Evolutionary conservation across 306 rosid genomes (phyloP).

Genomic region (Cucumis cinereus): DNA sequence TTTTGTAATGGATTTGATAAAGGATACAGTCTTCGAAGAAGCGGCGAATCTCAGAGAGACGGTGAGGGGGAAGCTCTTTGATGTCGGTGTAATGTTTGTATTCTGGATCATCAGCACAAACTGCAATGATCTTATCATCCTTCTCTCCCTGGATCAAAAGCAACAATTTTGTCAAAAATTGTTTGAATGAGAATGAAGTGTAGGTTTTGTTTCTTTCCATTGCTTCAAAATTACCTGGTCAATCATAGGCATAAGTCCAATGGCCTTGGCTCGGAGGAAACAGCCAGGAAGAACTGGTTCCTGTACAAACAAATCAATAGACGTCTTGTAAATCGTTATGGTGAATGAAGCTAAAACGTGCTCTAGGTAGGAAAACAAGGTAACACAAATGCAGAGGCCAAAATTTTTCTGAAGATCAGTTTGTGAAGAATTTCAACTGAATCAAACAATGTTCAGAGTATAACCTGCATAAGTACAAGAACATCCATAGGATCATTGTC

Average conservation of each 20-base stretch:
- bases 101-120: slow-evolving; percentile 97
- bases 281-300: slow-evolving; percentile 97
- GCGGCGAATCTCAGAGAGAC: slow-evolving; percentile 80
- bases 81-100: slow-evolving; percentile 66
- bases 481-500: slow-evolving; percentile 95
- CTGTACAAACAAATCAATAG: slow-evolving; percentile 28
- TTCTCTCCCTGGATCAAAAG: slow-evolving; percentile 62
- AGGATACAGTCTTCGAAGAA: slow-evolving; percentile 99
- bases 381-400: background rate
- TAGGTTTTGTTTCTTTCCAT: background rate
- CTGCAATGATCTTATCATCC: slow-evolving; percentile 96
- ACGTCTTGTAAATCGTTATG: background rate
- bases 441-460: background rate
- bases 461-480: slow-evolving; percentile 92
- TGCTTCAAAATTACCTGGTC: slow-evolving; percentile 54
- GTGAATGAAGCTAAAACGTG: background rate
- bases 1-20: background rate
- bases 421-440: background rate
- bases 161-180: background rate
- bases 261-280: slow-evolving; percentile 82
- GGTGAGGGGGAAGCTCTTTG: slow-evolving; percentile 85
- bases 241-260: slow-evolving; percentile 98
- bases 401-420: background rate
- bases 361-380: background rate
- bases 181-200: background rate